Base-by-base conservation (phyloP, 2,329 filamentous ascomycete species). In the Botryotinia narcissicola region DNA sequence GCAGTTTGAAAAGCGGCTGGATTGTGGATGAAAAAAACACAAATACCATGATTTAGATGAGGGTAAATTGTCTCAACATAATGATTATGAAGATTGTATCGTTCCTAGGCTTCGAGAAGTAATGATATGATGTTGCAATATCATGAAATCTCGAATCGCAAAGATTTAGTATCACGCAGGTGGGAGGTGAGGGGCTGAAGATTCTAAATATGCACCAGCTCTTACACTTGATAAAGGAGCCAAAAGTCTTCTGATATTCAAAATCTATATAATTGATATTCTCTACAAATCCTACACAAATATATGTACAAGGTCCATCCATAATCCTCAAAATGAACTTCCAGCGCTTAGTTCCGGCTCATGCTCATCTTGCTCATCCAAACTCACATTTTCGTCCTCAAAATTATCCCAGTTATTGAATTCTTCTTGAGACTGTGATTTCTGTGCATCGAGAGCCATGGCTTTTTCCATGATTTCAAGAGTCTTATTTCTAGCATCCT, bases 391-490 rank as follows among this genome's bases (percentile, higher is more conserved):
- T 12, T 54, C 35, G 35, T 57, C 48, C n/a, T 44, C 25, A 22
- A 42, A 25, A 12, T 59, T 25, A 22, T 69, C 66, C 66, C 66
- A 69, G 6, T 57, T 57, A 22, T 69, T 57, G 16, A 42, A 6
- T 29, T 62, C 68, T 48, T 51, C 22, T 69, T 29, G 25, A 6
- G 42, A 4, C 8, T 10, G 42, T 67, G 66, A 14, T 32, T 42
- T 25, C 18, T 68, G 74, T 73, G 35, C 73, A 75, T 74, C 71
- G 16, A 78, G 74, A 12, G 78, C 70, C n/a, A 78, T 73, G 7
- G 78, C 78, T 18, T 59, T 78, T 70, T 79, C 75, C 66, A 80
- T 77, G 35, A 80, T 79, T 25, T 75, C 72, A 10, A 79, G 66
- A 5, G 74, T 76, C 72, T 75, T 78, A 9, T 59, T 46, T 57